Percentiles rank a stretch among this genome's conserved stretches.
Conservation (phyloP, 2,329 filamentous ascomycete species). For the Aspergillus nomiae region DNA sequence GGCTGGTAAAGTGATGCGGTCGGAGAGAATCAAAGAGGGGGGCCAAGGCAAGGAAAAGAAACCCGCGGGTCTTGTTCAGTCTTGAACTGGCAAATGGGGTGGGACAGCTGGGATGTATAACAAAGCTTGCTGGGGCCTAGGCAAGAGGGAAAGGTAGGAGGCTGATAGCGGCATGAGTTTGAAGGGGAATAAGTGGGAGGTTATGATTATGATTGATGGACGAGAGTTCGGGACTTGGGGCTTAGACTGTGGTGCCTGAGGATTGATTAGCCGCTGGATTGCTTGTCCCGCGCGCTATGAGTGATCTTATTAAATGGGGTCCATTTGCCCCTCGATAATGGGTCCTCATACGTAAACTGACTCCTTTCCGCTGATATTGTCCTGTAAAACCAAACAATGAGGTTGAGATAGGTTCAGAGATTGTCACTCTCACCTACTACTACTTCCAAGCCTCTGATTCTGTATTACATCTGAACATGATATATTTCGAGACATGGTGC, state of each 20-base stretch:
- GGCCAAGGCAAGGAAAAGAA: background rate
- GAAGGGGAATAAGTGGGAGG: background rate
- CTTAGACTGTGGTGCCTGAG: constrained; percentile 13
- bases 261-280: constrained; percentile 6
- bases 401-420: background rate
- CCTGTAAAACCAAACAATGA: background rate
- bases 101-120: background rate
- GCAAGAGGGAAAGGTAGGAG: constrained; percentile 1
- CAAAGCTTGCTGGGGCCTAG: background rate
- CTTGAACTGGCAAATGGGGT: background rate
- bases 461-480: too few species aligned
- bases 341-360: background rate
- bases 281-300: constrained; percentile 10
- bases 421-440: background rate
- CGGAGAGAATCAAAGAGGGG: background rate
- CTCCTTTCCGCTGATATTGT: background rate
- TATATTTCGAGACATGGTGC: too few species aligned
- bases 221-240: background rate
- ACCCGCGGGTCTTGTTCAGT: background rate
- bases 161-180: background rate
- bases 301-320: constrained; percentile 1
- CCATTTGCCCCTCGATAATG: background rate
- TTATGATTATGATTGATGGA: constrained; percentile 2
- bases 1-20: background rate
- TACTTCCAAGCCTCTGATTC: background rate